Evolutionary conservation across 306 rosid species (phyloP), one percentile per base, ranked within the genome.

Genomic region (Urtica urens): DNA sequence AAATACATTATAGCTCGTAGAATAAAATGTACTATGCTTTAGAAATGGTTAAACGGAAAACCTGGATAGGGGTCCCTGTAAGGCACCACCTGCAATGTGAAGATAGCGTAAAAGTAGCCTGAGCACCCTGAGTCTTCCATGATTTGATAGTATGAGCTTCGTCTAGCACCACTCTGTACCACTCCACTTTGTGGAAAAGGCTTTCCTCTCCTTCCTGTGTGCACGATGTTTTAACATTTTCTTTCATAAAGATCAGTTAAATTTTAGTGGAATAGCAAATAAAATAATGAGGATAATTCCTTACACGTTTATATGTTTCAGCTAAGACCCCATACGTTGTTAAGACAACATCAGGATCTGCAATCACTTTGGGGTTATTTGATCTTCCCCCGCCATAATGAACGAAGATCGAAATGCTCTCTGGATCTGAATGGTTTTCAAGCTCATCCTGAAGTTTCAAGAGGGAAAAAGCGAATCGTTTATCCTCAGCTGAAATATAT

Each of bases 51-150:
- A 50, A 55, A 52, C 58, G 29, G 44, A 52, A 49, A 43, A 82
- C 94, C 96, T 87, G 96, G 65, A 87, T 68, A 5, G 96, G 92
- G 4, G 94, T 87, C 78, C 96, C 96, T 34, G 96, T 82, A 18
- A 87, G 64, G 73, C 96, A 87, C 96, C 96, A 87, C 38, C 96
- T 78, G 69, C 94, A 82, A 65, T 66, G 71, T 1, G 94, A 80
- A 41, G 94, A 68, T 68, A 87, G 50, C 21, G 82, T 16, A 59
- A 71, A 75, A 59, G 78, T 63, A 68, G 96, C 77, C 58, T 59
- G 72, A 14, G 96, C 87, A 56, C 43, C 67, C 69, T 75, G 84
- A 21, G 64, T 59, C 66, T 24, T 78, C 47, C 66, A 62, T 63
- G 82, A 62, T 64, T 87, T 82, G 18, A 87, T 87, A 33, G 71